phyloP scores from a whole-genome alignment of 1,284 basidiomycete genomes.

The Cystobasidiaceae sp. region DNA sequence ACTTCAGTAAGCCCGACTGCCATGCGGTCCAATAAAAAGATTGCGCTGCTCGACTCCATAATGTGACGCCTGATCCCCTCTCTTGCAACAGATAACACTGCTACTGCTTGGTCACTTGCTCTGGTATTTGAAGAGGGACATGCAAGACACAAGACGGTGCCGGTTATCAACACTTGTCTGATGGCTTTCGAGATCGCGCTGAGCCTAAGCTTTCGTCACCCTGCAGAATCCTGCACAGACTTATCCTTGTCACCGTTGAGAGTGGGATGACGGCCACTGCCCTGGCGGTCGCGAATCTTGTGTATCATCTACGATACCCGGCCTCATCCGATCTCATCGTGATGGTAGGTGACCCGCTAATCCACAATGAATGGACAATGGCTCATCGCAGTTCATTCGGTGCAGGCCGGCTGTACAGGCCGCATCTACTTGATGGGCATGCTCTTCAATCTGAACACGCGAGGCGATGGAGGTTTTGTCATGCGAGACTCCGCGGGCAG shows the following conservation, averaged over 20 bases:
- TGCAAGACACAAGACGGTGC: neutral
- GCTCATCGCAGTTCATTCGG: neutral
- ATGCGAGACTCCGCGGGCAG: neutral
- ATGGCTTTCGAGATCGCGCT: neutral
- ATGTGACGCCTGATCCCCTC: neutral
- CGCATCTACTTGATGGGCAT: neutral
- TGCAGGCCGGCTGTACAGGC: neutral
- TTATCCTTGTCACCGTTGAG: neutral
- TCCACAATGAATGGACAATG: neutral
- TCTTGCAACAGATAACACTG: neutral
- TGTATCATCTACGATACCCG: neutral
- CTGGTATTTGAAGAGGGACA: neutral
- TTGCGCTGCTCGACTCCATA: neutral
- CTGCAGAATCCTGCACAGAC: neutral
- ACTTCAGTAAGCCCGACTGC: neutral
- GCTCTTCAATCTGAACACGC: neutral
- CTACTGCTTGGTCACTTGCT: neutral
- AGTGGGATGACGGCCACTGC: neutral
- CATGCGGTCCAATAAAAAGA: neutral
- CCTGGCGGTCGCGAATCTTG: neutral
- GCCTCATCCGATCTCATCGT: neutral
- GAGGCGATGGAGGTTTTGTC: neutral
- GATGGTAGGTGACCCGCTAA: neutral
- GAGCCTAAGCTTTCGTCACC: neutral
- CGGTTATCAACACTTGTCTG: neutral